Evolutionary conservation across 2,329 filamentous ascomycete species (phyloP).

Genomic region (Alternaria postmessia): DNA sequence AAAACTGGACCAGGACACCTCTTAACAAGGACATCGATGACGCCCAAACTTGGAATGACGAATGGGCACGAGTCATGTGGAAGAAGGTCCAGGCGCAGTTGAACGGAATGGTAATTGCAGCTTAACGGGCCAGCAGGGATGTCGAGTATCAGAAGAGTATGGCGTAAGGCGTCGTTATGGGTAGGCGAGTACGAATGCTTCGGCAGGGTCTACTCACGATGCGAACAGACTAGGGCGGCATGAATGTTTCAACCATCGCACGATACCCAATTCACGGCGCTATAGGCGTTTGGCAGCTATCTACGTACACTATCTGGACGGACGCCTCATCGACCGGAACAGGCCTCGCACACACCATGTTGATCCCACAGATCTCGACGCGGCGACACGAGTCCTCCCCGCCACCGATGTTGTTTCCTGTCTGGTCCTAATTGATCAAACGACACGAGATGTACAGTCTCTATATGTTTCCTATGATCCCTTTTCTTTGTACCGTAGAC

Average conservation of each 20-base stretch:
- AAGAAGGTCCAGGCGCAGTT: neutral
- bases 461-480: constrained; percentile 1
- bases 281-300: constrained; percentile 18
- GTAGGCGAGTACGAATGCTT: constrained; percentile 24
- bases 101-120: neutral
- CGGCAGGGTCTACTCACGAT: constrained; percentile 23
- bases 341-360: constrained; percentile 20
- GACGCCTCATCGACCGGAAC: constrained; percentile 16
- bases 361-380: constrained; percentile 21
- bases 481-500: constrained; percentile 29
- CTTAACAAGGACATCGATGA: neutral
- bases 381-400: constrained; percentile 16
- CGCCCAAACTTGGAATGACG: constrained; percentile 1
- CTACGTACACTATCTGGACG: constrained; percentile 11
- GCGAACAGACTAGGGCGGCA: constrained; percentile 16
- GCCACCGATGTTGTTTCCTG: constrained; percentile 14
- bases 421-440: constrained; percentile 4
- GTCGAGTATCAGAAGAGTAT: neutral
- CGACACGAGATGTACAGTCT: constrained; percentile 8
- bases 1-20: neutral
- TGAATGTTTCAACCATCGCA: constrained; percentile 7
- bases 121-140: neutral
- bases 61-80: neutral
- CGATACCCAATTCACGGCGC: constrained; percentile 16
- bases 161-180: constrained; percentile 1